These are phyloP conservation scores for Angomonas deanei DNA, from an alignment of 208 protist genomes.

Conservation along the genomic window DNA sequence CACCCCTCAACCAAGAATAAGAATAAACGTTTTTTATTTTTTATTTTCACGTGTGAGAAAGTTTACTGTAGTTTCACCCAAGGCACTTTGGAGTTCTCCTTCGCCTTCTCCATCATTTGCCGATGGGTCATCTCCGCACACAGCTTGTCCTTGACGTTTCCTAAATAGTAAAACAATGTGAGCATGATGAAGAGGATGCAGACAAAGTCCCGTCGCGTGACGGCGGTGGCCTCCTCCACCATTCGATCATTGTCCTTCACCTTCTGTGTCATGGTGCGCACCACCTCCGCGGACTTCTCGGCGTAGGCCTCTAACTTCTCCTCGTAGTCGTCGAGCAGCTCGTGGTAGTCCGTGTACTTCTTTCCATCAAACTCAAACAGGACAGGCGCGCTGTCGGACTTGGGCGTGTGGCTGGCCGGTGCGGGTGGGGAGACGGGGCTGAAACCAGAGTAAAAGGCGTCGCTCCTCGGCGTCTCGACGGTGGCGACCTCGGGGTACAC, in stretches of 20 bases:
- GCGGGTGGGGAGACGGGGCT: neutral
- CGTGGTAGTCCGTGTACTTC: conserved; percentile 30
- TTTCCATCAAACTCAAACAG: conserved; percentile 1
- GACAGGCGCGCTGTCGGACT: neutral
- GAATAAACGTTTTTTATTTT: no score
- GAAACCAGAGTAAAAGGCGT: neutral
- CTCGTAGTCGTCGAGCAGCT: conserved; percentile 40
- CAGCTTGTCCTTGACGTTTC: neutral
- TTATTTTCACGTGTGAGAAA: conserved; percentile 1
- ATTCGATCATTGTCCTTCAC: conserved; percentile 3
- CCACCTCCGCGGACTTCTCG: neutral
- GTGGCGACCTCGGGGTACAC: no score
- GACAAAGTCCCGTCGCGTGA: neutral
- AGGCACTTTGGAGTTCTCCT: neutral
- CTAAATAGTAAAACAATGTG: neutral
- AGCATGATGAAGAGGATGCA: neutral
- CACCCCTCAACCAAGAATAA: no score
- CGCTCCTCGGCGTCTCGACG: no score
- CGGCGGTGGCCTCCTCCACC: neutral
- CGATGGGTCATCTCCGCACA: neutral
- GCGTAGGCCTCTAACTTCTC: conserved; percentile 23
- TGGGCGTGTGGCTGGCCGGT: neutral
- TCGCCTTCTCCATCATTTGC: neutral
- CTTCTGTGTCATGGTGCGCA: conserved; percentile 4
- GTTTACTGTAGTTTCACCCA: neutral